phyloP scores from a whole-genome alignment of 129 eudicot species.

The Escallonia rubra region DNA sequence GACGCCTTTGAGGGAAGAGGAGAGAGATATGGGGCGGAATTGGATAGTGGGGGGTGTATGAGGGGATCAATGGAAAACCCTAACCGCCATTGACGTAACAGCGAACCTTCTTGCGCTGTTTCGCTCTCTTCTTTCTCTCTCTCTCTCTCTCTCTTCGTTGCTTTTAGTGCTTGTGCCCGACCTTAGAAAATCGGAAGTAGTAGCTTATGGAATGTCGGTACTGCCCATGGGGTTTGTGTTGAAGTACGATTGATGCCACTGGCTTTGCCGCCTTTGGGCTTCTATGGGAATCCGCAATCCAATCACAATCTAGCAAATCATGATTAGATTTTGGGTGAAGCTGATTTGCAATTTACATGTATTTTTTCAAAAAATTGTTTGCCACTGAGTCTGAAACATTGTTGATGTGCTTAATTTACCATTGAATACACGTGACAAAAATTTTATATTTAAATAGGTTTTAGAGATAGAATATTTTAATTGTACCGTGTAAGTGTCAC shows the following conservation, averaged over 20 bases:
- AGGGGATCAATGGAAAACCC: slow-evolving; percentile 35
- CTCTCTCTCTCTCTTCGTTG: slow-evolving; percentile 11
- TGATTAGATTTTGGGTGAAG: too few species aligned
- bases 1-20: slow-evolving; percentile 37
- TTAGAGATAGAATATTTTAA: too few species aligned
- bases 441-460: too few species aligned
- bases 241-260: slow-evolving; percentile 7
- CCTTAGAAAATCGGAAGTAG: slow-evolving; percentile 13
- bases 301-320: too few species aligned
- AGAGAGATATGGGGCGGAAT: slow-evolving; percentile 1
- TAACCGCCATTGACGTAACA: slow-evolving; percentile 56
- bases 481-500: too few species aligned
- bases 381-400: too few species aligned
- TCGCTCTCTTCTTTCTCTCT: neutral
- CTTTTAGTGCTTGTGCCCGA: slow-evolving; percentile 9
- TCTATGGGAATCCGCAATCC: too few species aligned
- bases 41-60: neutral
- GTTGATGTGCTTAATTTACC: too few species aligned
- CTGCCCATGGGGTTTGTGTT: neutral
- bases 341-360: too few species aligned
- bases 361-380: too few species aligned
- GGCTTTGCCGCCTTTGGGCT: neutral
- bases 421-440: too few species aligned
- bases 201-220: neutral
- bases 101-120: slow-evolving; percentile 3